phyloP scores from a whole-genome alignment of 2,329 filamentous ascomycete species.

The Penicillium hordei region DNA sequence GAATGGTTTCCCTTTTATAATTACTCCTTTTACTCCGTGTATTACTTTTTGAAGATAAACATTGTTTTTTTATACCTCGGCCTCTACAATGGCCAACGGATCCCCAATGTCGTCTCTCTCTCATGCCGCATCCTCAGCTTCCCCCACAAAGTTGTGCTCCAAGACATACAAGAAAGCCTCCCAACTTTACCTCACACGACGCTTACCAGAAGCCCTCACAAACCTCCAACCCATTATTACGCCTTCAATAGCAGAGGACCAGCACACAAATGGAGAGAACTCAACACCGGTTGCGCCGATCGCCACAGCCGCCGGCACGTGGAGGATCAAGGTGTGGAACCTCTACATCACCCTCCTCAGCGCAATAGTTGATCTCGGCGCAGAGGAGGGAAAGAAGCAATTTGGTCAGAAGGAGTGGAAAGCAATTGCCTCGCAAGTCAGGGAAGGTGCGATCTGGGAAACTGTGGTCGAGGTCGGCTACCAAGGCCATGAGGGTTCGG shows the following conservation, averaged over 20 bases:
- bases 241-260: slow-evolving; percentile 45
- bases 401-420: slow-evolving; percentile 89
- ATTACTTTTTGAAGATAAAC: not conserved
- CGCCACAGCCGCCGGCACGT: slow-evolving; percentile 74
- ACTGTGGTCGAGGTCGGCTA: slow-evolving; percentile 87
- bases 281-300: slow-evolving; percentile 65
- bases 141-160: slow-evolving; percentile 65
- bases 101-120: slow-evolving; percentile 44
- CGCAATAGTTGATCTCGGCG: slow-evolving; percentile 81
- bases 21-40: not conserved
- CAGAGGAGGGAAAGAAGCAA: slow-evolving; percentile 83
- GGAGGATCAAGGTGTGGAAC: slow-evolving; percentile 94
- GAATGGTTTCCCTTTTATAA: not conserved
- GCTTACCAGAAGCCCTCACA: slow-evolving; percentile 83
- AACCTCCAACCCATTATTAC: slow-evolving; percentile 81
- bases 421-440: slow-evolving; percentile 74
- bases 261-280: slow-evolving; percentile 47
- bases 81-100: slow-evolving; percentile 33
- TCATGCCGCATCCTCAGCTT: slow-evolving; percentile 66
- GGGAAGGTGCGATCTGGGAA: slow-evolving; percentile 92
- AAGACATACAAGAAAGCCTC: slow-evolving; percentile 93
- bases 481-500: slow-evolving; percentile 80
- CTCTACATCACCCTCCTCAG: slow-evolving; percentile 93
- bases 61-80: not conserved
- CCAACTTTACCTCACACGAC: slow-evolving; percentile 90